phyloP scores from a whole-genome alignment of 306 rosid genomes.

The Gastrolobium villosum region DNA sequence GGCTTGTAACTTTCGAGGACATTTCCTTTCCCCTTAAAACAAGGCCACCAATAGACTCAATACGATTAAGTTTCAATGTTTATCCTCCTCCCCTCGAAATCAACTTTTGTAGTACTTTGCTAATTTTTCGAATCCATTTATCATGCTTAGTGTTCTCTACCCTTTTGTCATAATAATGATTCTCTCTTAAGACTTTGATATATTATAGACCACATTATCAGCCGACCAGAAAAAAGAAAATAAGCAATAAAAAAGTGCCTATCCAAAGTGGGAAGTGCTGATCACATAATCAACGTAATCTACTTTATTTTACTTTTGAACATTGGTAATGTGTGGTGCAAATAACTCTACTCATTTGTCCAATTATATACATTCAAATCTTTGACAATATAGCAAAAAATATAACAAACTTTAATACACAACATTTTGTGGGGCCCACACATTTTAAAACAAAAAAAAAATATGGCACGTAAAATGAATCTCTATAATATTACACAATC shows the following conservation, averaged over 20 bases:
- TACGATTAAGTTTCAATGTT: constrained; percentile 65
- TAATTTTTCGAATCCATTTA: constrained; percentile 64
- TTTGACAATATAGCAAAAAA: no score
- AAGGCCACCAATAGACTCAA: constrained; percentile 55
- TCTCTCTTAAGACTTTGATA: constrained; percentile 54
- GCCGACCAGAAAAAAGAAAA: constrained; percentile 34
- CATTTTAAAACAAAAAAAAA: no score
- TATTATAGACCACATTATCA: constrained; percentile 48
- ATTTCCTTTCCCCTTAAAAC: constrained; percentile 61
- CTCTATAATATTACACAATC: no score
- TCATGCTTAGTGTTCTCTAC: constrained; percentile 53
- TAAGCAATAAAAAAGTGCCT: constrained; percentile 16
- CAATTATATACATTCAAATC: no score
- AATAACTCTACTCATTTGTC: constrained; percentile 8
- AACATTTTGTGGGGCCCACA: no score
- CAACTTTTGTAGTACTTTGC: constrained; percentile 62
- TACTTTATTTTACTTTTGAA: constrained; percentile 35
- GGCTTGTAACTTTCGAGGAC: constrained; percentile 57
- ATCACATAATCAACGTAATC: constrained; percentile 46
- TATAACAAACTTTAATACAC: no score
- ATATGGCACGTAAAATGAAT: no score
- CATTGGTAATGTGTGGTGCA: constrained; percentile 35
- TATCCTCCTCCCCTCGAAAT: constrained; percentile 68
- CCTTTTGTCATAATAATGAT: constrained; percentile 57
- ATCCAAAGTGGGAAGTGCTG: constrained; percentile 49